Percentiles rank a stretch among this genome's conserved stretches.
Conservation (phyloP, 306 rosid genomes). For the Trichosanthes truncata region DNA sequence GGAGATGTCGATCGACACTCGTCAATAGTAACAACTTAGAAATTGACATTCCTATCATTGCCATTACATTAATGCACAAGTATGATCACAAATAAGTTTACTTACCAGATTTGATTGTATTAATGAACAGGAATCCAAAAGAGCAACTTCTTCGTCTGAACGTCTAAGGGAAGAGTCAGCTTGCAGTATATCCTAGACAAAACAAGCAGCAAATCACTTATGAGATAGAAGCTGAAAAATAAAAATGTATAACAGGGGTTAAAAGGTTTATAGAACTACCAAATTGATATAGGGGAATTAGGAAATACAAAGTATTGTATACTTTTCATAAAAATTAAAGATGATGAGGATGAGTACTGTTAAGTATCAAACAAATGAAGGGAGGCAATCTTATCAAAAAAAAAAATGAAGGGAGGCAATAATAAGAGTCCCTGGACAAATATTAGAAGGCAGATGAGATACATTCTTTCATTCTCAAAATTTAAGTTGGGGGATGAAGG, state of each 20-base stretch:
- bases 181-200: conserved; percentile 43
- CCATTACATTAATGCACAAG: not conserved
- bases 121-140: conserved; percentile 60
- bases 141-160: conserved; percentile 53
- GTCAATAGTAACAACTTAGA: not conserved
- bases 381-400: too few species aligned
- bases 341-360: not conserved
- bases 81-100: conserved; percentile 19
- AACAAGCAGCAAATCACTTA: conserved; percentile 7
- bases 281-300: not conserved
- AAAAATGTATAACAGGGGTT: not conserved
- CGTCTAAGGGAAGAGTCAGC: conserved; percentile 71
- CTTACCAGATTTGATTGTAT: conserved; percentile 81
- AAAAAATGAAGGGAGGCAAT: not conserved
- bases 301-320: not conserved
- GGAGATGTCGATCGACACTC: not conserved
- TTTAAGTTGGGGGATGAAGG: too few species aligned
- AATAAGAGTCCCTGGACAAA: not conserved
- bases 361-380: not conserved
- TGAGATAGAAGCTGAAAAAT: conserved; percentile 11
- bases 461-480: too few species aligned
- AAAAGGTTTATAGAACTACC: not conserved
- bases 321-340: not conserved
- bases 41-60: not conserved
- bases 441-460: too few species aligned